A percentile compares a stretch with the other conserved stretches of the same genome.
Evolutionary conservation across 176 grass and related monocot species (phyloP).

Genomic region (Eragrostis curvula): DNA sequence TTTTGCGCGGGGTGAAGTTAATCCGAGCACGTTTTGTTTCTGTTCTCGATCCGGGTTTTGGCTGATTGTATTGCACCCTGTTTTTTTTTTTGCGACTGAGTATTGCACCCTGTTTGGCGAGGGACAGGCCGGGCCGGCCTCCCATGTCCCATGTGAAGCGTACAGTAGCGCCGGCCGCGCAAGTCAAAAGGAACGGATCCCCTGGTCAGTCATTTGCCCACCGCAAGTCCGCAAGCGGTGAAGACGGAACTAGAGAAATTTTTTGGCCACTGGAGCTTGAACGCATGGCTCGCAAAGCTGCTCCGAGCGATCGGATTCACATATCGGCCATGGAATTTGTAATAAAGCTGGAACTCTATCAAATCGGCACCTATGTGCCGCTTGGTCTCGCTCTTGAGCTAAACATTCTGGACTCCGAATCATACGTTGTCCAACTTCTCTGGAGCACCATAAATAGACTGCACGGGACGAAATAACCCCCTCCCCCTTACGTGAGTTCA

Average conservation of each 20-base stretch:
- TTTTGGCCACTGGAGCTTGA: too few relatives aligned
- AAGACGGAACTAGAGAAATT: not conserved
- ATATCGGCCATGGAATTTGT: not conserved
- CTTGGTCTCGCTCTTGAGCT: too few relatives aligned
- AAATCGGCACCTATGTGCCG: too few relatives aligned
- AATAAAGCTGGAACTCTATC: not conserved
- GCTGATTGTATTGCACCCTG: not conserved
- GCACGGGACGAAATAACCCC: not conserved
- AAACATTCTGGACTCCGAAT: too few relatives aligned
- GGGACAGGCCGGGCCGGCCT: not conserved
- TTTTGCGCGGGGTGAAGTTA: not conserved
- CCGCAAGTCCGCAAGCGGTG: not conserved
- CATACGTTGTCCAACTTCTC: too few relatives aligned
- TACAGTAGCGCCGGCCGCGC: not conserved
- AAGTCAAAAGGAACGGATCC: not conserved
- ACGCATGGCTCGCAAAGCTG: not conserved
- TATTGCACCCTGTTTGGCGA: not conserved
- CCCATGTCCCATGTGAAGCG: constrained; percentile 1
- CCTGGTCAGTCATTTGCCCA: not conserved
- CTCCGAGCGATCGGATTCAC: not conserved
- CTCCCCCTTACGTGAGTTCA: not conserved
- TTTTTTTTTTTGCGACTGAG: too few relatives aligned
- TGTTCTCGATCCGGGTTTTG: not conserved
- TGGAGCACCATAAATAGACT: too few relatives aligned
- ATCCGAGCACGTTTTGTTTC: constrained; percentile 7